These are phyloP conservation scores for Nannochloropsis gaditana DNA, from an alignment of 108 stramenopile genomes.

Conservation along the genomic window DNA sequence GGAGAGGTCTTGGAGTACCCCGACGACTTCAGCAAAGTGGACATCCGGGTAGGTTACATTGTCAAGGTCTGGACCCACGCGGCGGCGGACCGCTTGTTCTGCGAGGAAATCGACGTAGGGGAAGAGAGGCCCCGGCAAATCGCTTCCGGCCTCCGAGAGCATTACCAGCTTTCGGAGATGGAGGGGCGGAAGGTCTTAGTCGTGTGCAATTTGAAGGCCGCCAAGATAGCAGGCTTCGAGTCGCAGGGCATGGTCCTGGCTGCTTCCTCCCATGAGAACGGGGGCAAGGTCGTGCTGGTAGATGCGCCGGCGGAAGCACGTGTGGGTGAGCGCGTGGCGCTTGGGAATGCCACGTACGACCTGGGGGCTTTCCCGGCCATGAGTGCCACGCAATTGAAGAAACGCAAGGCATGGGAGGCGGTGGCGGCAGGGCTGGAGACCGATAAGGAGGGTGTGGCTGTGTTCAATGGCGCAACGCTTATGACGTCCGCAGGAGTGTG, in stretches of 20 bases:
- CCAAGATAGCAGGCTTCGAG: slow-evolving; percentile 86
- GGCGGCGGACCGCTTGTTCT: slow-evolving; percentile 88
- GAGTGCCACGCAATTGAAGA: slow-evolving; percentile 58
- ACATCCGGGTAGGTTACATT: slow-evolving; percentile 41
- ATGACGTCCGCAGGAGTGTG: slow-evolving; percentile 37
- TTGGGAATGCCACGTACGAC: slow-evolving; percentile 71
- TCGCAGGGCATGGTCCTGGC: slow-evolving; percentile 97
- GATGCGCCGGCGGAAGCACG: slow-evolving; percentile 81
- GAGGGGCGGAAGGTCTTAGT: slow-evolving; percentile 81
- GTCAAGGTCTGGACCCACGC: slow-evolving; percentile 82
- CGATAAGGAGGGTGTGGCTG: slow-evolving; percentile 61
- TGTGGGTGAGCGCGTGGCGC: slow-evolving; percentile 81
- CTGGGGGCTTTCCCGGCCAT: slow-evolving; percentile 57
- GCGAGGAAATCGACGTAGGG: slow-evolving; percentile 96
- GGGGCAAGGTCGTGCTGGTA: slow-evolving; percentile 74
- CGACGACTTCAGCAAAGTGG: slow-evolving; percentile 36
- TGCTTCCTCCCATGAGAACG: slow-evolving; percentile 59
- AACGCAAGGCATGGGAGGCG: slow-evolving; percentile 91
- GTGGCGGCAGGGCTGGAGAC: slow-evolving; percentile 78
- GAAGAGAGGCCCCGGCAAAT: slow-evolving; percentile 78
- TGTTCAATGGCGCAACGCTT: slow-evolving; percentile 30
- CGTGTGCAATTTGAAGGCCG: slow-evolving; percentile 92
- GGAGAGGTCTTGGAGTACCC: background rate
- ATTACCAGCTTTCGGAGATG: slow-evolving; percentile 76
- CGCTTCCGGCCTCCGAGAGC: slow-evolving; percentile 74